These are phyloP conservation scores for Pythium myriotylum DNA, from an alignment of 352 stramenopile genomes.

Conservation along the genomic window DNA sequence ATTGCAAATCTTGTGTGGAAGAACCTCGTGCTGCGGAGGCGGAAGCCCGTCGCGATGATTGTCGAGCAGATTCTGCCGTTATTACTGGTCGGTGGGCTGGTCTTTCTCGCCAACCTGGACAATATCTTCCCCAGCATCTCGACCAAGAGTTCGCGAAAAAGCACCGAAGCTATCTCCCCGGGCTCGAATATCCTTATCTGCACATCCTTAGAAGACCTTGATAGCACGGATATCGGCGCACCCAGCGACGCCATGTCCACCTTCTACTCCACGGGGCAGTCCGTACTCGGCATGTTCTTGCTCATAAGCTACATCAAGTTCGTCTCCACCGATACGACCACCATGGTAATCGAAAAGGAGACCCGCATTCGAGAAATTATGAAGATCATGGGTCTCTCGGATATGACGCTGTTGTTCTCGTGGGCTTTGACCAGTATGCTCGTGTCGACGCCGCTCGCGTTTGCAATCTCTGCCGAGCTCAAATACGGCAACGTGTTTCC, in stretches of 20 bases:
- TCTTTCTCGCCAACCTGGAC: conserved; percentile 68
- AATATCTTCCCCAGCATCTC: conserved; percentile 33
- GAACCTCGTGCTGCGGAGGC: conserved; percentile 54
- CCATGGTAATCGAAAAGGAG: conserved; percentile 94
- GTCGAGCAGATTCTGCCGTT: conserved; percentile 62
- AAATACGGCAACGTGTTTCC: conserved; percentile 64
- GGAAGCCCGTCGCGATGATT: conserved; percentile 45
- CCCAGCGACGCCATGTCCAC: conserved; percentile 52
- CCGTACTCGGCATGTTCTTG: conserved; percentile 56
- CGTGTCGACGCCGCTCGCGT: conserved; percentile 21
- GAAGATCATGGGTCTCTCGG: conserved; percentile 92
- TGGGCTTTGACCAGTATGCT: conserved; percentile 59
- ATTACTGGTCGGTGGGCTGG: conserved; percentile 45
- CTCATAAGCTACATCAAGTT: conserved; percentile 91
- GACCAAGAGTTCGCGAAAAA: conserved; percentile 23
- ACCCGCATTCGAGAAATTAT: conserved; percentile 89
- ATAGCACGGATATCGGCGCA: conserved; percentile 38
- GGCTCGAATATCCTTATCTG: conserved; percentile 36
- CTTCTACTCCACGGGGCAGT: conserved; percentile 65
- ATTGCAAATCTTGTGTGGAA: conserved; percentile 73
- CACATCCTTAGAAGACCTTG: conserved; percentile 33
- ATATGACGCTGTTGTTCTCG: conserved; percentile 56
- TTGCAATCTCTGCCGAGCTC: conserved; percentile 31
- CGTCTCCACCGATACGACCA: conserved; percentile 81
- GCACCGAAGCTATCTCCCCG: conserved; percentile 9